Evolutionary conservation across 2,329 filamentous ascomycete species (phyloP).

Genomic region (Scedosporium apiospermum): DNA sequence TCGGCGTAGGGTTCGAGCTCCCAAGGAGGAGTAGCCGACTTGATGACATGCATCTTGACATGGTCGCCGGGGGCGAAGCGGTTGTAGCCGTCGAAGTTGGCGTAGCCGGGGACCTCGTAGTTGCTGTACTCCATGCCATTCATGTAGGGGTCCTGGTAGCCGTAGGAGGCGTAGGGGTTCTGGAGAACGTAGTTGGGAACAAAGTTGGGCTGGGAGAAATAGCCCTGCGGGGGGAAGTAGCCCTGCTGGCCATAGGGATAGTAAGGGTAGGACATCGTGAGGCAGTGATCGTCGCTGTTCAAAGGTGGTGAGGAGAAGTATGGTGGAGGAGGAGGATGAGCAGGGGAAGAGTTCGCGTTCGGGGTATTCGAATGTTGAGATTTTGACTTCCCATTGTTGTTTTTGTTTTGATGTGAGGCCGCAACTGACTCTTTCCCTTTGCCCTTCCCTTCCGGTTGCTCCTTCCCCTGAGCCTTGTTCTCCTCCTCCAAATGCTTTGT

Average conservation of each 20-base stretch:
- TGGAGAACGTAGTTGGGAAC: neutral
- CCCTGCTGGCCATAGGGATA: neutral
- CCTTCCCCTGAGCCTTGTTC: no score
- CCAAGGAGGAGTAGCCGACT: constrained; percentile 39
- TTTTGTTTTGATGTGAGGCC: no score
- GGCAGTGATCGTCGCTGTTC: no score
- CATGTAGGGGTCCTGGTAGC: neutral
- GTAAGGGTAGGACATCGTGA: neutral
- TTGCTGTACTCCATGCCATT: neutral
- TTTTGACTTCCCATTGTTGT: no score
- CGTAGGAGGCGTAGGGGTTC: neutral
- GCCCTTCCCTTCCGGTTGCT: no score
- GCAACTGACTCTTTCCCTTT: no score
- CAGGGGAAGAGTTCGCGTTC: no score
- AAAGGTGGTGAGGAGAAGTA: no score
- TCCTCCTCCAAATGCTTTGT: no score
- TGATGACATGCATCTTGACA: constrained; percentile 51
- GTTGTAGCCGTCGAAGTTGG: constrained; percentile 38
- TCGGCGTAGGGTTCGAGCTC: constrained; percentile 30
- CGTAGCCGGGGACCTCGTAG: neutral
- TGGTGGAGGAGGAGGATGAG: no score
- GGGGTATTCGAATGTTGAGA: no score
- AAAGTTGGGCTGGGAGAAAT: neutral
- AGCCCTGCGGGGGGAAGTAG: no score
- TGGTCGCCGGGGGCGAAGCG: constrained; percentile 50